phyloP scores from a whole-genome alignment of 352 stramenopile genomes.

The Phytopythium mirpurense region DNA sequence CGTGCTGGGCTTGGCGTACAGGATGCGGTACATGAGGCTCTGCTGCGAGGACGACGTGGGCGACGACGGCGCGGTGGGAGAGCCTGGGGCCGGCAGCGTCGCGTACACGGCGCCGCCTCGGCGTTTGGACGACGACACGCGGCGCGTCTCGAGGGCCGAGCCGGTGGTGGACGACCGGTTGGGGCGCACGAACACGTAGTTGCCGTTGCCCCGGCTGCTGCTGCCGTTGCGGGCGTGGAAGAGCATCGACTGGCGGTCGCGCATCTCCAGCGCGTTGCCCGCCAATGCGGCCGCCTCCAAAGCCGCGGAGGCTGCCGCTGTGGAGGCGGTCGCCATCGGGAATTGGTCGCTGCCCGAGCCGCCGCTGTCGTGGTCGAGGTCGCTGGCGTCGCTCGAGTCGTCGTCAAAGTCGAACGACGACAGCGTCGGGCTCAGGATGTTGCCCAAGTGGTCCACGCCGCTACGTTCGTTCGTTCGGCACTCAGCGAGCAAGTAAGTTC shows the following conservation, averaged over 20 bases:
- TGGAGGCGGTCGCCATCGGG: not conserved
- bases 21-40: conserved; percentile 71
- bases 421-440: conserved; percentile 73
- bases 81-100: not conserved
- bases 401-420: conserved; percentile 87
- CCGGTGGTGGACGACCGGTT: conserved; percentile 58
- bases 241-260: conserved; percentile 27
- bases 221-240: conserved; percentile 16
- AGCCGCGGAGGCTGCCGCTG: not conserved
- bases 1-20: conserved; percentile 61
- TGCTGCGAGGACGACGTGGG: conserved; percentile 25
- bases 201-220: not conserved
- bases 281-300: not conserved
- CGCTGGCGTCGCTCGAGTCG: conserved; percentile 37
- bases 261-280: conserved; percentile 14
- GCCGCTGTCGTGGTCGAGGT: conserved; percentile 16
- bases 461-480: not conserved
- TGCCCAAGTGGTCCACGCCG: conserved; percentile 45
- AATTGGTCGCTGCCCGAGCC: not conserved
- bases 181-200: conserved; percentile 20
- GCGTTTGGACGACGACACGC: not conserved
- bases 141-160: conserved; percentile 23
- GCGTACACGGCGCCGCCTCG: not conserved
- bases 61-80: not conserved
- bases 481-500: too few species aligned